Base-by-base conservation (phyloP, 1,284 basidiomycete species). In the Puccinia novopanici region DNA sequence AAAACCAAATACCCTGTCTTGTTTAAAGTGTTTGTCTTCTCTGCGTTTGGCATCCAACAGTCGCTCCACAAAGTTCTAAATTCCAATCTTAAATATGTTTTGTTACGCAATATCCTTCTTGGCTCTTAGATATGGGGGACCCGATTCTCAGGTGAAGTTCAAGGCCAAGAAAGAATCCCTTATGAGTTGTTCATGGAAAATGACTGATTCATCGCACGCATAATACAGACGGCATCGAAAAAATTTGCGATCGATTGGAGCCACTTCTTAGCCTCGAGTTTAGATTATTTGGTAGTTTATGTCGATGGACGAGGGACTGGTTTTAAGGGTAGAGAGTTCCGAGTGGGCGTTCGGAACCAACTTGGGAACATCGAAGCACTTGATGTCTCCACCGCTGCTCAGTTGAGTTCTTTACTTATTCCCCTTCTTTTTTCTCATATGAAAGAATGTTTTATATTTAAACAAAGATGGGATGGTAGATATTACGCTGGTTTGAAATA, bases 221-320 rank as follows among this genome's bases (percentile, higher is more conserved):
- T 40, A 55, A 24, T 10, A 3, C 24, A 97, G 85, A 87, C 88
- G 83, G 92, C 95, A 27, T 88, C 91, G 84, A 87, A 90, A 34
- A 86, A 86, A 50, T 97, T 90, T 86, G 84, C 86, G 27, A 89
- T 91, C 19, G 92, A 92, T 86, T 98, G 94, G 93, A 91, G 94
- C 83, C 89, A 93, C 81, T 96, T 92, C 86, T 89, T 98, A 30
- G 92, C 92, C 2, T 92, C 92, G 82, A 89, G 90, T 42, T 87
- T 93, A 61, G 90, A 93, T 82, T 98, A 96, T 86, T 89, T 99
- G 65, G 88, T 96, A 37, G 92, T 97, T 67, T 87, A 89, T 17
- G 91, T 98, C 59, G 96, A 98, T 85, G 94, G 93, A 0, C 89
- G 95, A n/a, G 95, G 95, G 0, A 98, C 96, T 0, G 96, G 96